Evolutionary conservation across 495 filamentous ascomycete genomes (phyloP), one percentile per base, ranked within the genome.

Genomic region (Sordaria brevicollis): DNA sequence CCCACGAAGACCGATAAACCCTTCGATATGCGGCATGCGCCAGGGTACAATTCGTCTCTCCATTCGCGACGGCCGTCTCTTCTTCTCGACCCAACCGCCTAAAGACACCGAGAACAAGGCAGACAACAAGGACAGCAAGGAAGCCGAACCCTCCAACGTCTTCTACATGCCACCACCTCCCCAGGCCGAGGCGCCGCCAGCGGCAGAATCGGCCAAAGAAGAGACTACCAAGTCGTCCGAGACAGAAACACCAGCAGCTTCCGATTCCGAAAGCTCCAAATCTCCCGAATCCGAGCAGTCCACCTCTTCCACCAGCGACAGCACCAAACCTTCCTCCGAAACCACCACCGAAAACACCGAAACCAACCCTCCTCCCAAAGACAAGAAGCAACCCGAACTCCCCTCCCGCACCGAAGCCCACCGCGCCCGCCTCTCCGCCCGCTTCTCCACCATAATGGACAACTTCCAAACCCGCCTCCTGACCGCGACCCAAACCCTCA

Each of bases 401-500:
- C 94, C 95, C 29, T 97, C 94, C 1, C 85, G 90, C 71, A 78
- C 86, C 72, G 94, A 97, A 76, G 81, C 83, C 65, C 89, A 89
- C 29, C 86, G 94, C 78, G 92, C 89, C 67, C 80, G 88, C 68
- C 75, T 93, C 54, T 90, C 91, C 5, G 92, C 90, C 71, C 87
- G 89, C 70, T 89, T 97, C 76, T 88, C 85, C 65, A 76, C 84
- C 65, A 79, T 97, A 74, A 96, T 97, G 92, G 95, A 99, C 80
- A 87, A 92, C 70, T 76, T 97, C 31, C 92, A 97, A 76, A 88
- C 91, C 31, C 93, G 93, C 71, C 83, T 93, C 37, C 92, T 96
- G 72, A 86, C 89, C 68, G 93, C 93, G 11, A 91, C 91, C 5
- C 93, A 97, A 76, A 90, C 89, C 68, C 85, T 99, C 79, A 98